phyloP scores from a whole-genome alignment of 2,329 filamentous ascomycete species.

The Falciphora oryzae region DNA sequence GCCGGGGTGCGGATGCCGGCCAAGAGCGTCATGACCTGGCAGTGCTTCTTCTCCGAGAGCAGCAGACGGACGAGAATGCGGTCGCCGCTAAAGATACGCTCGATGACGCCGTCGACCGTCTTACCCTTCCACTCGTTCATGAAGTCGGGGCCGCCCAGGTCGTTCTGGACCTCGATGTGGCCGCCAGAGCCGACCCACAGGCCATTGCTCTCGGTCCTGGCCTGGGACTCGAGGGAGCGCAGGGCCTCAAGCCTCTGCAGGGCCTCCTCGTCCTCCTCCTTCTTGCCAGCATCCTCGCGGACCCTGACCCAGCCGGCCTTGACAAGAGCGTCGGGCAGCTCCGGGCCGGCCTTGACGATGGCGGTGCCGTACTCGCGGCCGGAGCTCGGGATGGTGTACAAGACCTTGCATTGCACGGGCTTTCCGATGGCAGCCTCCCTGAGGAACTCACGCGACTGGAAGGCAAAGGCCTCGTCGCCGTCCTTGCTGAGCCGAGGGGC shows the following conservation, averaged over 20 bases:
- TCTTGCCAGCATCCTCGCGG: constrained; percentile 86
- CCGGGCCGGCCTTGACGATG: constrained; percentile 67
- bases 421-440: constrained; percentile 82
- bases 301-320: constrained; percentile 90
- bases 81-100: constrained; percentile 88
- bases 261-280: constrained; percentile 78
- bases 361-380: constrained; percentile 85
- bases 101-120: constrained; percentile 77
- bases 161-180: constrained; percentile 72
- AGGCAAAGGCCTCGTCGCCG: constrained; percentile 87
- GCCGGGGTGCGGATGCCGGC: constrained; percentile 85
- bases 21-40: constrained; percentile 81
- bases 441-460: constrained; percentile 90
- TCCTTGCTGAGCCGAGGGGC: constrained; percentile 83
- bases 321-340: constrained; percentile 75
- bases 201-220: constrained; percentile 73
- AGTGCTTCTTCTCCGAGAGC: constrained; percentile 74
- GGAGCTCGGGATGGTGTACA: constrained; percentile 81
- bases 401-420: constrained; percentile 73
- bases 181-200: constrained; percentile 66
- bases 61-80: constrained; percentile 79
- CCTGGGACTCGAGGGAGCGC: constrained; percentile 68
- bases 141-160: constrained; percentile 74
- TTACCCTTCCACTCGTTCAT: constrained; percentile 80
- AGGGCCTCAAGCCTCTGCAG: constrained; percentile 69